Evolutionary conservation across 1,284 basidiomycete species (phyloP).

Genomic region (Moesziomyces sp.): DNA sequence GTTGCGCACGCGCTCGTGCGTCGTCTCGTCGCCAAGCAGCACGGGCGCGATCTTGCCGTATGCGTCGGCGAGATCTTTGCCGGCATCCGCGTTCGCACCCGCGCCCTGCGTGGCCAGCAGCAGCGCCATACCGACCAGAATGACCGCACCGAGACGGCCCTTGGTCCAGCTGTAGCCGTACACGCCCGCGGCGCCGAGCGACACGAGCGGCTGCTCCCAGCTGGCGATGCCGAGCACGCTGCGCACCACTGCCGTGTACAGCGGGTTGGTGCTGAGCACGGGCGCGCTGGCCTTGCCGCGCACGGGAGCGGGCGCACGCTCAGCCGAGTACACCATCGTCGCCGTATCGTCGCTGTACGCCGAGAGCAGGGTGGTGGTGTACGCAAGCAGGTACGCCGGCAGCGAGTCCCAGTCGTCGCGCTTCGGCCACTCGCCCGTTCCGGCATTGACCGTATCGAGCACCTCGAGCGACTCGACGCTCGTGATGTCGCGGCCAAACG

Average conservation of each 20-base stretch:
- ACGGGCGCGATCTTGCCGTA: conserved; percentile 22
- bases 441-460: conserved; percentile 27
- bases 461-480: conserved; percentile 40
- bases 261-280: conserved; percentile 15
- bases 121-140: conserved; percentile 18
- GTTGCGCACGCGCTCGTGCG: conserved; percentile 48
- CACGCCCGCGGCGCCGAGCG: conserved; percentile 14
- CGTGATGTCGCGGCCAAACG: conserved; percentile 42
- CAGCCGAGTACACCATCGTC: conserved; percentile 25
- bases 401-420: conserved; percentile 42
- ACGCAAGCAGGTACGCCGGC: conserved; percentile 34
- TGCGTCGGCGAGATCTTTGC: conserved; percentile 19
- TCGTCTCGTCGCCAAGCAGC: conserved; percentile 26
- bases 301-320: conserved; percentile 7
- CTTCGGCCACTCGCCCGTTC: conserved; percentile 24
- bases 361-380: conserved; percentile 24
- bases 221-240: conserved; percentile 23
- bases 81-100: neutral
- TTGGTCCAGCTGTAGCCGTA: conserved; percentile 43
- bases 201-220: conserved; percentile 35
- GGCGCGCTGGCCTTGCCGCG: conserved; percentile 2
- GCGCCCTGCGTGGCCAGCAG: conserved; percentile 15
- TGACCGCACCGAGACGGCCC: conserved; percentile 23
- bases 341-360: conserved; percentile 27
- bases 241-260: conserved; percentile 28